phyloP scores from a whole-genome alignment of 1,284 basidiomycete genomes.

The Puccinia triticina region DNA sequence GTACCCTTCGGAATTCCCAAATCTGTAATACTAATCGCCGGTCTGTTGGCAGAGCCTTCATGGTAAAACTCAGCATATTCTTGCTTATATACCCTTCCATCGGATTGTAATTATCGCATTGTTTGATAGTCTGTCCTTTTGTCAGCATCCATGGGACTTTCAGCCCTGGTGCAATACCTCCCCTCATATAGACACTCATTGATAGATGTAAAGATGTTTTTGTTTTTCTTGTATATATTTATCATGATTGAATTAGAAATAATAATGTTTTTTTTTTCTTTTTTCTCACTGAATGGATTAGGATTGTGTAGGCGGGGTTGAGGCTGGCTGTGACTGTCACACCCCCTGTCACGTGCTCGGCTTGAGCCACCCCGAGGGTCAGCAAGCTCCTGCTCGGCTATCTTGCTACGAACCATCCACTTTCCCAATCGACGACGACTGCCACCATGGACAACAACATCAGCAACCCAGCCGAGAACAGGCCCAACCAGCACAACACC shows the following conservation, averaged over 20 bases:
- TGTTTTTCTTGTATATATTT: no score
- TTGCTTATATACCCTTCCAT: no score
- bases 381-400: no score
- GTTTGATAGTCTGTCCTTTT: no score
- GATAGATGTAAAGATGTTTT: no score
- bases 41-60: slow-evolving; percentile 2
- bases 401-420: not conserved
- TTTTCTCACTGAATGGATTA: not conserved
- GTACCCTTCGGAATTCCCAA: not conserved
- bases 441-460: slow-evolving; percentile 28
- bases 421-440: no score
- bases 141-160: no score
- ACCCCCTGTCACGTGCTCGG: not conserved
- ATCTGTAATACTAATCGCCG: not conserved
- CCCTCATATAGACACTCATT: no score
- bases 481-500: slow-evolving; percentile 36
- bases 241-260: no score
- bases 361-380: no score
- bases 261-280: not conserved
- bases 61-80: not conserved
- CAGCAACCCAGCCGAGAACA: not conserved
- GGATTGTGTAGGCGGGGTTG: not conserved
- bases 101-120: no score
- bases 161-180: no score
- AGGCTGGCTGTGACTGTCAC: not conserved